These are phyloP conservation scores for Diaporthe batatas DNA, from an alignment of 2,329 filamentous ascomycete genomes.

Conservation along the genomic window DNA sequence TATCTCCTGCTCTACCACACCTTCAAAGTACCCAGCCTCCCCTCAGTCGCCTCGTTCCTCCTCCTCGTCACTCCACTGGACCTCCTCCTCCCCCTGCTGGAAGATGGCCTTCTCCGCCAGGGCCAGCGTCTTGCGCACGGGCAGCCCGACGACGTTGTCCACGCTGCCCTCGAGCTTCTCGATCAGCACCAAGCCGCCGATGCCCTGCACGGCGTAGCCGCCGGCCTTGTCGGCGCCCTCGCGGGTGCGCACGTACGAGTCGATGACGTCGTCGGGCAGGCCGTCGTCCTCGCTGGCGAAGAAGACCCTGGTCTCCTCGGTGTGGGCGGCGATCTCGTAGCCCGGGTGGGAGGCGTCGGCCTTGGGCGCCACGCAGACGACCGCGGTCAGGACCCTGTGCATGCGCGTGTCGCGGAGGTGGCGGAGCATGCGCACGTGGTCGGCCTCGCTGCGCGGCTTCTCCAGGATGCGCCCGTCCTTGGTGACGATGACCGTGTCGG, in stretches of 20 bases:
- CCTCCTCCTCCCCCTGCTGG: constrained; percentile 76
- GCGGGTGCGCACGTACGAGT: constrained; percentile 82
- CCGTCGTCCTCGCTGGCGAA: constrained; percentile 77
- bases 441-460: constrained; percentile 85
- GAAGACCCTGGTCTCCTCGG: constrained; percentile 92
- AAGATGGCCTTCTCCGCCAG: constrained; percentile 91
- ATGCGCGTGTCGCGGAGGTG: constrained; percentile 80
- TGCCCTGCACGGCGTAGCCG: constrained; percentile 93
- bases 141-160: constrained; percentile 95
- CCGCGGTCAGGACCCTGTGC: constrained; percentile 89
- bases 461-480: constrained; percentile 84
- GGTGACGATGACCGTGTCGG: constrained; percentile 90
- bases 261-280: constrained; percentile 82
- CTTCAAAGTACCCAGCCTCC: too few relatives aligned
- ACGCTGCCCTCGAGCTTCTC: constrained; percentile 90
- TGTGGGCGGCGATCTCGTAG: constrained; percentile 83
- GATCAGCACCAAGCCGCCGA: constrained; percentile 87
- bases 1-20: background rate
- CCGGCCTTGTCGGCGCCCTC: constrained; percentile 97
- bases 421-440: constrained; percentile 88
- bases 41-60: constrained; percentile 24
- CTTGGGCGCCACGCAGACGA: constrained; percentile 86
- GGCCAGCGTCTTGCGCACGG: constrained; percentile 81
- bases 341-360: constrained; percentile 86
- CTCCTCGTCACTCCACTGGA: constrained; percentile 57